phyloP scores from a whole-genome alignment of 345 rosid species.

The Gossypium rotundifolium region DNA sequence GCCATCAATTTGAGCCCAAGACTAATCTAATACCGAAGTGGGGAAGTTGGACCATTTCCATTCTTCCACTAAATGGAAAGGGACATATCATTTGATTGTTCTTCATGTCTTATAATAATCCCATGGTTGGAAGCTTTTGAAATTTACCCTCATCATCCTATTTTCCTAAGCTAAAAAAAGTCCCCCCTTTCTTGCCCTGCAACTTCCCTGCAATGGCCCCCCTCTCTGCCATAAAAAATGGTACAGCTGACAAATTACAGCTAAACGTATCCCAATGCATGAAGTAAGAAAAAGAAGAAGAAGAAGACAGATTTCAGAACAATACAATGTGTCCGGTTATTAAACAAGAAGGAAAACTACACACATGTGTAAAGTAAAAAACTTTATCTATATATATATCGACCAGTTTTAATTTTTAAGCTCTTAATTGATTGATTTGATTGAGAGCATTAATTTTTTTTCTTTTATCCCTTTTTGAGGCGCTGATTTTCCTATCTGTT shows the following conservation, averaged over 20 bases:
- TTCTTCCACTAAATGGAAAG: constrained; percentile 13
- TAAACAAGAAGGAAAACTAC: constrained; percentile 19
- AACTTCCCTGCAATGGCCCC: background rate
- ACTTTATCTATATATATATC: constrained; percentile 4
- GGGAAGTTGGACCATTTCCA: constrained; percentile 14
- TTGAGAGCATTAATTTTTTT: background rate
- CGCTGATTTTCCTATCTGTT: constrained; percentile 16
- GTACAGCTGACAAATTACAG: constrained; percentile 16
- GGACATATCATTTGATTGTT: constrained; percentile 24
- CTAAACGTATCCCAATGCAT: constrained; percentile 10
- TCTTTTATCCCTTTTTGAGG: background rate
- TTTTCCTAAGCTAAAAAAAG: background rate
- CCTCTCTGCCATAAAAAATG: background rate
- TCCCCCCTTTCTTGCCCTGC: background rate
- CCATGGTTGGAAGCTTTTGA: constrained; percentile 12
- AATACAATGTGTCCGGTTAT: constrained; percentile 19
- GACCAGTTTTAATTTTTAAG: constrained; percentile 10
- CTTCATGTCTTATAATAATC: constrained; percentile 18
- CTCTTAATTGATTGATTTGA: background rate
- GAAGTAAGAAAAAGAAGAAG: background rate
- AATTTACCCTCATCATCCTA: background rate
- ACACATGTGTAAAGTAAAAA: background rate
- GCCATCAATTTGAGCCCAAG: background rate
- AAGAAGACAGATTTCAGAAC: constrained; percentile 2
- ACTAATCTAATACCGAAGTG: background rate